Evolutionary conservation across 495 filamentous ascomycete species (phyloP), one percentile per base, ranked within the genome.

Genomic region (Xanthoparmelia taractica): DNA sequence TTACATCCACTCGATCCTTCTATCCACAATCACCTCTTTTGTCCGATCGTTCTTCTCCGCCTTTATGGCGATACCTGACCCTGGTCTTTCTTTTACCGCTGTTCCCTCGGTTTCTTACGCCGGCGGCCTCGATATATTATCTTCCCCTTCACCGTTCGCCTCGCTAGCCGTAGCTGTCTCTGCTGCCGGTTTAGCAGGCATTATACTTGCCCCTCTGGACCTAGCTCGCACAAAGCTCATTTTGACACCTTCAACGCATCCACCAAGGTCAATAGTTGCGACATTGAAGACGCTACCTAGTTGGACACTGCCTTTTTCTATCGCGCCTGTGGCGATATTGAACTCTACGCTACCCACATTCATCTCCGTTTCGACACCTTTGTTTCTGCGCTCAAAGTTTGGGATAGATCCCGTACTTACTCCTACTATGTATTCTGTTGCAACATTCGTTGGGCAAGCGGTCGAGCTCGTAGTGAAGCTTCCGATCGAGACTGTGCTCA

Each of bases 401-500:
- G 79, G 84, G 41, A 84, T 97, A 67, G 91, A 96, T 73, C 88
- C 89, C 8, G 78, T 94, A 60, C 71, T 88, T n/a, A 87, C 90
- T 10, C 92, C 94, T 0, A 84, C 82, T 33, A 78, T 85, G 37
- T 96, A 91, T 80, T 87, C 85, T 41, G 68, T 96, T 58, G 83
- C 84, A 63, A 86, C 86, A 50, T 96, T 96, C 75, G 74, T 88
- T 64, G 81, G 87, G 52, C 87, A 87, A 20, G 83, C 82, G 1
- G 78, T 84, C n/a, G 95, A 95, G 47, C 79, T 97, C 17, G 89
- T 88, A 64, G 75, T 96, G 62, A 88, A 89, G 64, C 82, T 97
- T 18, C 94, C 94, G 0, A 79, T 97, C 23, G 94, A 98, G 70
- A 97, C 94, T 4, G 89, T 96, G 13, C 82, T 97, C 10, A 85